A percentile compares a stretch with the other conserved stretches of the same genome.
phyloP scores from a whole-genome alignment of 2,329 filamentous ascomycete genomes.

The Venturiaceae sp. region DNA sequence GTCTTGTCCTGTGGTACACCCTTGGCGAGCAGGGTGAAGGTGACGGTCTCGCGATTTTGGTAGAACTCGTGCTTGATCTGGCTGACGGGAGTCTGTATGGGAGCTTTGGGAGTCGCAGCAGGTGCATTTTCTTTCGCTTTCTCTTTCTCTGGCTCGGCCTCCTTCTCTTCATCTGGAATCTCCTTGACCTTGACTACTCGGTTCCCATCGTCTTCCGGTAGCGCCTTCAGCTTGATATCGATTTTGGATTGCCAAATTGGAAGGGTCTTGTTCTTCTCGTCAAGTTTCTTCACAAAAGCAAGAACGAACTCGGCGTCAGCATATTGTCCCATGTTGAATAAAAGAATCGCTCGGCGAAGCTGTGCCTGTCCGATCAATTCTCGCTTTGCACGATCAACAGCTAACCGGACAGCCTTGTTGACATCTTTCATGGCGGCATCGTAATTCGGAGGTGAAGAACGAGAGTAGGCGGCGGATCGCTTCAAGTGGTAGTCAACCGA shows the following conservation, averaged over 20 bases:
- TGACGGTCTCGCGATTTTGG: conserved; percentile 50
- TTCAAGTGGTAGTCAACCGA: conserved; percentile 74
- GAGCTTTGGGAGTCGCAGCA: conserved; percentile 2
- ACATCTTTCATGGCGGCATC: conserved; percentile 34
- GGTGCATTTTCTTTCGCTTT: conserved; percentile 17
- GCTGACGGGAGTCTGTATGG: conserved; percentile 34
- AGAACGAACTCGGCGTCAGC: conserved; percentile 69
- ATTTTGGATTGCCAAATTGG: conserved; percentile 51
- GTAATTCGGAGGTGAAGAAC: conserved; percentile 42
- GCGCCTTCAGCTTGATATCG: conserved; percentile 37
- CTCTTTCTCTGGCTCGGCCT: conserved; percentile 24
- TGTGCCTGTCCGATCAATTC: conserved; percentile 74
- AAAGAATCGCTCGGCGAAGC: conserved; percentile 65
- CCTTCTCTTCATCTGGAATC: conserved; percentile 40
- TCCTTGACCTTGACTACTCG: conserved; percentile 31
- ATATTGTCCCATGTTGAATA: conserved; percentile 60
- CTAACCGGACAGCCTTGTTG: conserved; percentile 45
- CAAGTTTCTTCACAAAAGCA: conserved; percentile 42
- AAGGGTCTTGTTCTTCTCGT: conserved; percentile 42
- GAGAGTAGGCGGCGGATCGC: conserved; percentile 69
- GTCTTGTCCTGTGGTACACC: conserved; percentile 49
- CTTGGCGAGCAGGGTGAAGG: conserved; percentile 57
- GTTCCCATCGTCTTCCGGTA: conserved; percentile 40
- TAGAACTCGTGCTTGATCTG: conserved; percentile 64
- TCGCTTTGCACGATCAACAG: conserved; percentile 64